Base-by-base conservation (phyloP, 805 yeast species). In the Candida montana region DNA sequence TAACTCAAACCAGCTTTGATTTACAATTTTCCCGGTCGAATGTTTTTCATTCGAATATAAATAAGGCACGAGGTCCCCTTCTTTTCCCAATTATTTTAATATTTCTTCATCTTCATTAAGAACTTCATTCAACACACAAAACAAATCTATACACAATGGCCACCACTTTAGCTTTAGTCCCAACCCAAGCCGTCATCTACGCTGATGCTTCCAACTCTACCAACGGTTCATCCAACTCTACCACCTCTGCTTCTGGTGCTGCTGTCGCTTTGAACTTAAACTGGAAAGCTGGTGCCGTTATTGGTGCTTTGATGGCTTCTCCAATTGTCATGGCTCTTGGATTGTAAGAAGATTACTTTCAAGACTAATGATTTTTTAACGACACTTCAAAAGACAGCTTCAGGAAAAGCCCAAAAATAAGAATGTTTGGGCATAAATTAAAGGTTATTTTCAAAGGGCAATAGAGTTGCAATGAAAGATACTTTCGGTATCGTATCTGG, bases 231-330 rank as follows among this genome's bases (percentile, higher is more conserved):
- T 40, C 53, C 26, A 33, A 32, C 33, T 41, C 48, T 40, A 44
- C 55, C 20, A 44, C 49, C 27, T 33, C 48, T 24, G 19, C 52
- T 37, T 54, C 51, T 31, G 62, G 58, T 29, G 64, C 63, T 42
- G 55, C 64, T 35, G 61, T 55, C 40, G 44, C 55, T 40, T 58
- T 64, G 39, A 62, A 64, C 47, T 54, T 62, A 55, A 57, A 65
- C 39, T 61, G 74, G 74, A 61, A 67, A 48, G 57, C 62, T 46
- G 69, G 68, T 55, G 55, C 58, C 26, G 64, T 63, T 29, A 48
- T 66, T 46, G 67, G 66, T 53, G 67, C 65, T 37, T 55, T 63
- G 38, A 53, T 65, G 47, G 64, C 61, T 33, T 63, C 67, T 38
- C 66, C 71, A 40, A 58, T 63, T 49, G 54, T 65, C 35, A 50